Evolutionary conservation across 2,329 filamentous ascomycete genomes (phyloP), one percentile per base, ranked within the genome.

Genomic region (Epicoccum nigrum): DNA sequence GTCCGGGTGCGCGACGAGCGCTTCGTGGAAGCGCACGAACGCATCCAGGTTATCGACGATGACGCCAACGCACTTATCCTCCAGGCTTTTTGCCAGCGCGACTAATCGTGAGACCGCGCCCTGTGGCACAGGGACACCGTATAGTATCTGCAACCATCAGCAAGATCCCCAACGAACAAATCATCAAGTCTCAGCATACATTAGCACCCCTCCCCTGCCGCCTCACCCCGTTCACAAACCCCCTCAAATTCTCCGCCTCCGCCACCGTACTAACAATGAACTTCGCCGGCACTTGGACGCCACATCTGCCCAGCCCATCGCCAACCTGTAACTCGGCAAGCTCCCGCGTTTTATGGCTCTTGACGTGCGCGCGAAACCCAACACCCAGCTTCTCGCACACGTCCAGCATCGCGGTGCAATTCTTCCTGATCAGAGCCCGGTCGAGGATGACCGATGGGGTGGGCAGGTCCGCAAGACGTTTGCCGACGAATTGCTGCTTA

Each of bases 261-360:
- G 83, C 75, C n/a, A 92, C 59, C 0, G 90, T 94, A 1, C 88
- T 92, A 1, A 87, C 85, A 27, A 92, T 80, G 45, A 93, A 77
- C 4, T 20, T 17, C 13, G 38, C 49, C 30, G 87, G 85, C 16
- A 79, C n/a, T n/a, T n/a, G n/a, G n/a, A n/a, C n/a, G 23, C 23
- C 33, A 71, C 5, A 50, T 45, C 6, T 37, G 15, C 34, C 34
- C 21, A 39, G 5, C 1, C 43, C 49, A 20, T 44, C 42, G 7
- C 88, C 87, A n/a, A 91, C 84, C 80, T 92, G 88, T 19, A 91
- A 73, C 44, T 79, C 78, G 2, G 87, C 82, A 41, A 90, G 72
- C 69, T 91, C 83, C 5, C 77, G 75, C 0, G 88, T 91, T 86
- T 94, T 94, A 71, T 94, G 90, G 17, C 88, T 92, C 74, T 94